Evolutionary conservation across 1,284 basidiomycete species (phyloP).

Genomic region (Irpex rosettiformis): DNA sequence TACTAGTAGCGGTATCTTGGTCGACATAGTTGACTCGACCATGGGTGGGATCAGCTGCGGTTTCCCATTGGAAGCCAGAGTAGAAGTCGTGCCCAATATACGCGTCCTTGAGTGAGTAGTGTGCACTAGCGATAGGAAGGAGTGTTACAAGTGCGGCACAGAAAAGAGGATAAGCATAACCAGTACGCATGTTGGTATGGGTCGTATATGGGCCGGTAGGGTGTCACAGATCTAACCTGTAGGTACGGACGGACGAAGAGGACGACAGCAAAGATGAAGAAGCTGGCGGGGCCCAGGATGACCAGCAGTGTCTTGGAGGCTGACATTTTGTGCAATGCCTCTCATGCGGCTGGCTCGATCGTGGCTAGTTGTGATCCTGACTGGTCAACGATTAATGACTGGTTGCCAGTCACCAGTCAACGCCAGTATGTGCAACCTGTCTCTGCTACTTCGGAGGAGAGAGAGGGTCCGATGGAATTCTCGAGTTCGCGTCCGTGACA

Average conservation of each 20-base stretch:
- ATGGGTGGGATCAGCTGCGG: constrained; percentile 49
- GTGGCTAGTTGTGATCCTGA: neutral
- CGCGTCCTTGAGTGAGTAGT: constrained; percentile 30
- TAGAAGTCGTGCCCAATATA: constrained; percentile 40
- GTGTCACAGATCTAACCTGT: constrained; percentile 15
- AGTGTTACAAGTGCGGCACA: constrained; percentile 12
- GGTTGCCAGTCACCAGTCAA: no score
- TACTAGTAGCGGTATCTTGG: constrained; percentile 31
- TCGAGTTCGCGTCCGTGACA: no score
- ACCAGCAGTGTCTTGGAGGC: constrained; percentile 4
- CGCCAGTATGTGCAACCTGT: no score
- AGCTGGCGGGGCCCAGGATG: constrained; percentile 10
- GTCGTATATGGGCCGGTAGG: constrained; percentile 19
- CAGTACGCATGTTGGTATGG: constrained; percentile 23
- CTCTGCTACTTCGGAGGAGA: no score
- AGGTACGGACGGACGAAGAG: constrained; percentile 26
- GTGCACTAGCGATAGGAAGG: constrained; percentile 19
- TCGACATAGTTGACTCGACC: constrained; percentile 52
- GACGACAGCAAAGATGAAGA: constrained; percentile 27
- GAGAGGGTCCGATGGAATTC: no score
- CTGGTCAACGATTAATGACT: no score
- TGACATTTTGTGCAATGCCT: neutral
- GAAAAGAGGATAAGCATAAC: constrained; percentile 18
- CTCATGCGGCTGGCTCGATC: neutral
- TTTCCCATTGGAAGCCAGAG: constrained; percentile 42